A percentile compares a stretch with the other conserved stretches of the same genome.
These are phyloP conservation scores for Globisporangium alternatum DNA, from an alignment of 352 stramenopile genomes.

Conservation along the genomic window DNA sequence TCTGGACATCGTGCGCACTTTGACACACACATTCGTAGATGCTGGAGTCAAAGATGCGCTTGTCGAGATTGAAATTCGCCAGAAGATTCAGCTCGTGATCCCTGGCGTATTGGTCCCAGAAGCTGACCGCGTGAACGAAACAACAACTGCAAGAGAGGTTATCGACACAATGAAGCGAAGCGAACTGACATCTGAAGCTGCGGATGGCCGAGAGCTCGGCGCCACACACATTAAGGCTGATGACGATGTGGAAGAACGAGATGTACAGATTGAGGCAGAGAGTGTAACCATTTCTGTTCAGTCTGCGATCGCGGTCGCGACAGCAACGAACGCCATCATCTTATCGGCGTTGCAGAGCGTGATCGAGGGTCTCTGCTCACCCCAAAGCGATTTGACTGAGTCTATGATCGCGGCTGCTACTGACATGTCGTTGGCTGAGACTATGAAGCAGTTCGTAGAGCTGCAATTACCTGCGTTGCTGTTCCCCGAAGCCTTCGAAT, in stretches of 20 bases:
- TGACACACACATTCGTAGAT: conserved; percentile 2
- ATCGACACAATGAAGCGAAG: not conserved
- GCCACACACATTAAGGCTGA: not conserved
- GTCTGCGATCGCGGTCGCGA: conserved; percentile 15
- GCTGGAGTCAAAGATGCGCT: conserved; percentile 13
- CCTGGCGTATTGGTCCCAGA: conserved; percentile 2
- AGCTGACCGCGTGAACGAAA: not conserved
- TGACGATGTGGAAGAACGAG: not conserved
- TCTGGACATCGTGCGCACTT: conserved; percentile 6
- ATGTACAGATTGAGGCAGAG: not conserved
- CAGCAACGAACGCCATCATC: conserved; percentile 26
- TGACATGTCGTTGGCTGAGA: not conserved
- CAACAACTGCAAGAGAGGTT: not conserved
- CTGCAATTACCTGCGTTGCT: not conserved
- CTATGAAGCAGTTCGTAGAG: not conserved
- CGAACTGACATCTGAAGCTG: not conserved
- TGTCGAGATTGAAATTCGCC: conserved; percentile 16
- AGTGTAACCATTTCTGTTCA: conserved; percentile 10
- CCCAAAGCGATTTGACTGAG: conserved; percentile 13
- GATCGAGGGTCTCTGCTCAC: conserved; percentile 17
- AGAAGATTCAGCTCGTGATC: conserved; percentile 15
- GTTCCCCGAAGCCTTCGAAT: not conserved
- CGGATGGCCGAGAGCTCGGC: not conserved
- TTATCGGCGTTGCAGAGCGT: conserved; percentile 26
- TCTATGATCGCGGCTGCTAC: conserved; percentile 14